These are phyloP conservation scores for Candida odintsovae DNA, from an alignment of 805 yeast genomes.

Conservation along the genomic window DNA sequence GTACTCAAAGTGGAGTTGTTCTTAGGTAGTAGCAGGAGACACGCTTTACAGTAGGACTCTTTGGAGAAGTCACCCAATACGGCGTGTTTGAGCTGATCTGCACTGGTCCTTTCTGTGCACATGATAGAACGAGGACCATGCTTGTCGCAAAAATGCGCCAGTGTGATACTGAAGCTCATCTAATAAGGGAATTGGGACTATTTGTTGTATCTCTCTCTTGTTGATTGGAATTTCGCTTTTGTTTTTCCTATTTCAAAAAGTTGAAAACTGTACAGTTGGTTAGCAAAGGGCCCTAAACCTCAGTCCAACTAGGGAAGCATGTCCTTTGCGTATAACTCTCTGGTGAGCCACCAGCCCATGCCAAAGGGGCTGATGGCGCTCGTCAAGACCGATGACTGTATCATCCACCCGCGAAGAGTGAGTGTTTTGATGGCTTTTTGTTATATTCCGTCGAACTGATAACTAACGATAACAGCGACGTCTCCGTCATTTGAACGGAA, in stretches of 20 bases:
- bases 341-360: background rate
- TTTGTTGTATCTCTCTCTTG: background rate
- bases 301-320: background rate
- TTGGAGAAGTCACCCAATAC: conserved; percentile 36
- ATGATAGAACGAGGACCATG: conserved; percentile 68
- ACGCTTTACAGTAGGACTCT: conserved; percentile 53
- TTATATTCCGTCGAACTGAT: background rate
- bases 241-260: background rate
- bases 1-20: conserved; percentile 2
- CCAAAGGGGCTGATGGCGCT: background rate
- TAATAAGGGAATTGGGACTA: background rate
- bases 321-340: background rate
- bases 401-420: conserved; percentile 16
- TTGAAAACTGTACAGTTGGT: background rate
- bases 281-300: background rate
- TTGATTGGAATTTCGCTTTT: background rate
- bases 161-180: conserved; percentile 36
- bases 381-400: conserved; percentile 10
- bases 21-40: conserved; percentile 49
- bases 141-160: conserved; percentile 74
- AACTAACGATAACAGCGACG: conserved; percentile 14
- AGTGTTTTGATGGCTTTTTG: background rate
- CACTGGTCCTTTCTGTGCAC: conserved; percentile 47
- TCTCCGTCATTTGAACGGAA: conserved; percentile 16
- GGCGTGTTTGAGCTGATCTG: conserved; percentile 18